A percentile compares a stretch with the other conserved stretches of the same genome.
Evolutionary conservation across 352 stramenopile species (phyloP).

Genomic region (Phytophthora fragariae): DNA sequence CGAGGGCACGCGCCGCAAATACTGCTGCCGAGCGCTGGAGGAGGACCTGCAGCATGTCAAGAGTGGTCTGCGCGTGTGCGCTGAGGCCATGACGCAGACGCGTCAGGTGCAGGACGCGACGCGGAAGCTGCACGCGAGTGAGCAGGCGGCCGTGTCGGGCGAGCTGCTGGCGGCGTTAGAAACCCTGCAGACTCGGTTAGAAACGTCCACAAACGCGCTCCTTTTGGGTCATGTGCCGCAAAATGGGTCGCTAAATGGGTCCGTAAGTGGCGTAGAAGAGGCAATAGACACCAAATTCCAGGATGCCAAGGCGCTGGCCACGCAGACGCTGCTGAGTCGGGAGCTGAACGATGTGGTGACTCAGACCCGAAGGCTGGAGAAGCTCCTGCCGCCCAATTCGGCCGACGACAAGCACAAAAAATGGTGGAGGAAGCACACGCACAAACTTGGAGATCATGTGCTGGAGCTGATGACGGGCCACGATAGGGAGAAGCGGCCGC

Average conservation of each 20-base stretch:
- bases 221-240: background rate
- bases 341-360: constrained; percentile 15
- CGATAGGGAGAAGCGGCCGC: background rate
- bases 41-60: constrained; percentile 37
- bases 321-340: constrained; percentile 17
- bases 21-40: constrained; percentile 40
- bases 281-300: background rate
- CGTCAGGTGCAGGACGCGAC: constrained; percentile 51
- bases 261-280: constrained; percentile 9
- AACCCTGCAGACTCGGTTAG: constrained; percentile 33
- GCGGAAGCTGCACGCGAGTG: constrained; percentile 32
- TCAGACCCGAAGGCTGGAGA: constrained; percentile 22
- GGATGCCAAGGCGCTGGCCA: constrained; percentile 29
- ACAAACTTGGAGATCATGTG: constrained; percentile 24
- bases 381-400: constrained; percentile 22
- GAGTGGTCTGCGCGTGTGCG: constrained; percentile 29
- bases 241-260: constrained; percentile 9
- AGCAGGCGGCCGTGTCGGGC: constrained; percentile 25
- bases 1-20: constrained; percentile 43
- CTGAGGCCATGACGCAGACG: constrained; percentile 35
- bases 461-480: constrained; percentile 14
- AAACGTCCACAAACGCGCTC: constrained; percentile 22
- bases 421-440: constrained; percentile 40
- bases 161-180: constrained; percentile 47
- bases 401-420: constrained; percentile 29